Base-by-base conservation (phyloP, 2,329 filamentous ascomycete genomes). In the Colletotrichum sp. region DNA sequence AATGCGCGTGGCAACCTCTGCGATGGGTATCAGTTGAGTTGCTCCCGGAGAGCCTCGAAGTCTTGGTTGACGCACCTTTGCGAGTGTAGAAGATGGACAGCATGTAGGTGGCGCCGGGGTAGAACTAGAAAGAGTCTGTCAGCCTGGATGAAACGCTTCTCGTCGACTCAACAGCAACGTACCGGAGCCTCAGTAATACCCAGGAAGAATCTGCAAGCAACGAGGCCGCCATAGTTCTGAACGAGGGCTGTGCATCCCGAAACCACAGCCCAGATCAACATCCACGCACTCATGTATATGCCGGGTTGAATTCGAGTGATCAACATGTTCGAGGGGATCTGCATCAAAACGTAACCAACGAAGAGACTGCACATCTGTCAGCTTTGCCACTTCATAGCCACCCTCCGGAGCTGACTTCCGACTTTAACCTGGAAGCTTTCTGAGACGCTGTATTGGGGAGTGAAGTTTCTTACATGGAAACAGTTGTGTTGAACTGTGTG, bases 1-100 rank as follows among this genome's bases (percentile, higher is more conserved):
- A 24, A 92, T 93, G 24, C 92, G 87, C 18, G 92, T 85, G 3
- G 89, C 91, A 0, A 93, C 84, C 80, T 94, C 93, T 81, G n/a
- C 21, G 5, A 15, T 16, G 24, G n/a, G 26, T 60, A 32, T 77
- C 24, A 76, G 60, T 44, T 13, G 10, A 28, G 13, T 2, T 1
- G 7, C 1, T 6, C 7, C 3, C 18, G 6, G 60, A 18, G 5
- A 6, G 16, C 2, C 15, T 18, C 4, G 2, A 3, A 52, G 18
- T 18, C 21, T 10, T 34, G 60, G 5, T 4, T 15, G 26, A 64
- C 49, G 8, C 59, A 83, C 82, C 82, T 71, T 79, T 83, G 15
- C 82, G 79, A 1, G 82, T 84, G 68, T 84, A 84, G 66, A 84
- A 84, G 49, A 81, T 84, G 1, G 81, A 83, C 2, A 84, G 75